A percentile compares a stretch with the other conserved stretches of the same genome.
Conservation (phyloP, 2,329 filamentous ascomycete genomes). For the Claviceps sorghi region DNA sequence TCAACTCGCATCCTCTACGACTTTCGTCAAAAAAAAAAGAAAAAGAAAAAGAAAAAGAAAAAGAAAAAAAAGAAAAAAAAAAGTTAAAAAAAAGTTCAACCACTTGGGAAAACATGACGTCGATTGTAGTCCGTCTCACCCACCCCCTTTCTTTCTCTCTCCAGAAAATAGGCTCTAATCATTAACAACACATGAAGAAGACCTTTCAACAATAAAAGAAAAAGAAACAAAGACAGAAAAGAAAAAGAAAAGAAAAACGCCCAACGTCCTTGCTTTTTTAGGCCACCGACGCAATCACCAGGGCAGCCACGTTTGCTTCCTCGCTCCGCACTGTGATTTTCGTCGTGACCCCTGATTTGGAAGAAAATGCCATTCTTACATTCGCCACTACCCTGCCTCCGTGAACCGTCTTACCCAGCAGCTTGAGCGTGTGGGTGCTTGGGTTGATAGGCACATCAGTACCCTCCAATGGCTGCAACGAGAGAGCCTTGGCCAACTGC, state of each 20-base stretch:
- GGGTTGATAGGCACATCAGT: constrained; percentile 80
- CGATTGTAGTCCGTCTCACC: not conserved
- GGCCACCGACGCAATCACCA: constrained; percentile 73
- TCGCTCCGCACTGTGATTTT: constrained; percentile 89
- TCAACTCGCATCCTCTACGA: too few relatives aligned
- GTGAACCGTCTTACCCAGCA: constrained; percentile 87
- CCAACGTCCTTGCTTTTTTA: constrained; percentile 30
- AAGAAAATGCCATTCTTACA: constrained; percentile 85
- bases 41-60: not conserved
- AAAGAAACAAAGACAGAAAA: too few relatives aligned
- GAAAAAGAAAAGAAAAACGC: constrained; percentile 14
- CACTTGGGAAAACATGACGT: not conserved
- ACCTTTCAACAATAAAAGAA: constrained; percentile 11
- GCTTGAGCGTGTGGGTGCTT: constrained; percentile 85
- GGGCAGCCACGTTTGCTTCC: constrained; percentile 75
- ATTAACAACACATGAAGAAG: constrained; percentile 17
- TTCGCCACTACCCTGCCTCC: constrained; percentile 79
- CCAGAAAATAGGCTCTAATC: constrained; percentile 12
- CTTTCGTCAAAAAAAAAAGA: not conserved
- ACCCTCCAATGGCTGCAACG: constrained; percentile 84
- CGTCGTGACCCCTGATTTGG: constrained; percentile 85
- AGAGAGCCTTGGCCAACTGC: constrained; percentile 71
- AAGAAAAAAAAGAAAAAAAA: not conserved
- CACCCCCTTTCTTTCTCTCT: not conserved
- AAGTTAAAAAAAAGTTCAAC: not conserved